Base-by-base conservation (phyloP, 768 basidiomycete species). In the Phaeolepiota aurea region DNA sequence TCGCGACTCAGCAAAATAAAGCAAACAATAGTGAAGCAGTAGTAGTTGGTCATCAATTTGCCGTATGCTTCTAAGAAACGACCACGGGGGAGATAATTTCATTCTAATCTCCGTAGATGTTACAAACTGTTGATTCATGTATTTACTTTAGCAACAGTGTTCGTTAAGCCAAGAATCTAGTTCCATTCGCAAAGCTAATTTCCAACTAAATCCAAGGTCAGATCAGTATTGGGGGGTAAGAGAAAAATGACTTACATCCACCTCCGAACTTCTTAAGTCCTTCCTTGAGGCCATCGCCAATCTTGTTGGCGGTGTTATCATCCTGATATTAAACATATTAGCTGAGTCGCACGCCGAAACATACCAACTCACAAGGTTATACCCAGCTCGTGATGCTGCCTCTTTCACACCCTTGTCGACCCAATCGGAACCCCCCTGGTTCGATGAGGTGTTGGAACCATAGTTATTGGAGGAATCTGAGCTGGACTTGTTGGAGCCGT, bases 321-420 rank as follows among this genome's bases (percentile, higher is more conserved):
- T 64, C 59, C 68, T 70, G 1, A 32, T n/a, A 35, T 11, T 22
- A 14, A 10, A n/a, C 21, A 7, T 32, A 38, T 38, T 38, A 4
- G 20, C 30, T 38, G 16, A 4, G 5, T 28, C 16, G 10, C 15
- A n/a, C 25, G 30, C 14, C 13, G 2, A n/a, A 12, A 9, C 3
- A 34, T 18, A 20, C 22, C 21, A 7, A 60, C 71, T 37, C 42
- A 76, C 73, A 12, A 75, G 4, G 44, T 71, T 63, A 47, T 57
- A 64, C 0, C 74, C 74, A 20, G 63, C 64, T 50, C 66, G 62
- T 42, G 57, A 41, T 4, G 71, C 65, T 19, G 51, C 62, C 14
- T 38, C 44, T 42, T 57, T 54, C 38, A 76, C 54, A 32, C 70
- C 66, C 43, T 68, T 64, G 43, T 65, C 54, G 37, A 66, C 30